Conservation (phyloP, 768 basidiomycete genomes). For the Calocera viscosa region DNA sequence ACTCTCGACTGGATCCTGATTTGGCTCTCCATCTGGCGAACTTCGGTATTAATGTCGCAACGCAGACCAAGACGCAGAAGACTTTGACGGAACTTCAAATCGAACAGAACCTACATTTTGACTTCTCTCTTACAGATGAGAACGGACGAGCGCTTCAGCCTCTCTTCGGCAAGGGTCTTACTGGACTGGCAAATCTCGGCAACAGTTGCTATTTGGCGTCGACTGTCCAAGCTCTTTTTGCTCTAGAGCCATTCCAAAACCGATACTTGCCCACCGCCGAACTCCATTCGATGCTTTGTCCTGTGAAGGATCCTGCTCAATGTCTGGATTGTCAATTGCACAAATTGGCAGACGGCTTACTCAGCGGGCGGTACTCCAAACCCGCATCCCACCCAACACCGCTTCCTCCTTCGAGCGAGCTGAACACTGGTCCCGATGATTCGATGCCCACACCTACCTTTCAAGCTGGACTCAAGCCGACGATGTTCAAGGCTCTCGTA, state of each 20-base stretch:
- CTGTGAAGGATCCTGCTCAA: conserved; percentile 54
- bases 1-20: conserved; percentile 65
- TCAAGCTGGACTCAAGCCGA: conserved; percentile 74
- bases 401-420: conserved; percentile 18
- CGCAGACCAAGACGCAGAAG: conserved; percentile 84
- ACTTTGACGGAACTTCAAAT: conserved; percentile 96
- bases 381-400: conserved; percentile 33
- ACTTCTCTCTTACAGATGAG: conserved; percentile 80
- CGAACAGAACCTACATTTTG: conserved; percentile 88
- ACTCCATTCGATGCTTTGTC: conserved; percentile 50
- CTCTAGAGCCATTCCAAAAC: conserved; percentile 60
- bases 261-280: conserved; percentile 47
- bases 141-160: conserved; percentile 80
- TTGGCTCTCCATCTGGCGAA: conserved; percentile 57
- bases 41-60: conserved; percentile 78
- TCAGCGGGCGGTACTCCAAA: conserved; percentile 81
- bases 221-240: conserved; percentile 73
- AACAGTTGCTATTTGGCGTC: conserved; percentile 99
- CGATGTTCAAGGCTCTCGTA: conserved; percentile 74
- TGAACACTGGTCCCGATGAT: conserved; percentile 15
- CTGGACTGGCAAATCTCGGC: conserved; percentile 82
- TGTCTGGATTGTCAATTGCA: conserved; percentile 93
- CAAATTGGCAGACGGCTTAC: conserved; percentile 82
- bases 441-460: conserved; percentile 37
- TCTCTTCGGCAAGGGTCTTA: conserved; percentile 76